Conservation (phyloP, 768 basidiomycete genomes). For the Rhodotorula paludigena region DNA sequence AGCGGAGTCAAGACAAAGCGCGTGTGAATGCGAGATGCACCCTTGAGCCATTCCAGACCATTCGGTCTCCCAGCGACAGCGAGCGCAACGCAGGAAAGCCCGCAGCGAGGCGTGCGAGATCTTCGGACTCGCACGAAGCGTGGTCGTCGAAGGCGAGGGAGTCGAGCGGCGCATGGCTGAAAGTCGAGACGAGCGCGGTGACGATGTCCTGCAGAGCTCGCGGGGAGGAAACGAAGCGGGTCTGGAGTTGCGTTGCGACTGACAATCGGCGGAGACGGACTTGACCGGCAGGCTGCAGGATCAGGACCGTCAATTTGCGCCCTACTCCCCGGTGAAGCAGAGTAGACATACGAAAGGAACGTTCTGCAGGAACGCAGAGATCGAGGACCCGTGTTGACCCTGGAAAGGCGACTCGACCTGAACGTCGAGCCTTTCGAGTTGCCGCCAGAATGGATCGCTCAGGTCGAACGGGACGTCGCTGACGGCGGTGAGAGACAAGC, state of each 20-base stretch:
- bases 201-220: not conserved
- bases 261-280: not conserved
- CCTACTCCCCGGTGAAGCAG: too few species aligned
- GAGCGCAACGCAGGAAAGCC: not conserved
- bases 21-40: not conserved
- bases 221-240: not conserved
- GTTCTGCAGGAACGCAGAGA: not conserved
- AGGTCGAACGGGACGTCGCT: rapidly evolving
- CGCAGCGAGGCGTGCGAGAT: not conserved
- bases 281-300: not conserved
- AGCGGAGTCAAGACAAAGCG: not conserved
- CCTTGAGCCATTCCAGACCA: not conserved
- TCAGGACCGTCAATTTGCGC: too few species aligned
- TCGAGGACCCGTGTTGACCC: not conserved
- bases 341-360: not conserved
- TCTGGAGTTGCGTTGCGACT: not conserved
- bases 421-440: not conserved
- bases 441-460: not conserved
- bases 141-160: slow-evolving; percentile 1
- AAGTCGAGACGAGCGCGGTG: not conserved
- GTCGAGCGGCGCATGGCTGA: not conserved
- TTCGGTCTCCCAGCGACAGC: not conserved
- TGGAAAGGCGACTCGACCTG: not conserved
- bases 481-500: not conserved
- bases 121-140: not conserved